phyloP scores from a whole-genome alignment of 352 stramenopile species.

The Plasmopara muralis region DNA sequence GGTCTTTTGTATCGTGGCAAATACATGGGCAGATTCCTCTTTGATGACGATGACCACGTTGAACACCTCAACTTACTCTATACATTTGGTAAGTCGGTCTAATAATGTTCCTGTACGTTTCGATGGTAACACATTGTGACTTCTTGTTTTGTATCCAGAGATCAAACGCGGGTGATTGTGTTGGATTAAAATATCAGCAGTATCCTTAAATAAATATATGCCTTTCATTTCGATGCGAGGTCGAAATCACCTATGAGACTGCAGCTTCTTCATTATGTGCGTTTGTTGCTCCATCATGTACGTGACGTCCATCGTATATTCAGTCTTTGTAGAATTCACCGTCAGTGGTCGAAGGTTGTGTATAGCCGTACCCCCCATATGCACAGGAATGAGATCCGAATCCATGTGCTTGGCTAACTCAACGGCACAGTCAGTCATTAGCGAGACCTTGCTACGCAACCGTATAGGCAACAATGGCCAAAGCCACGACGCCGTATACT shows the following conservation, averaged over 20 bases:
- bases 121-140: background rate
- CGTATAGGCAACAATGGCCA: slow-evolving; percentile 51
- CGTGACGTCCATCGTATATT: slow-evolving; percentile 39
- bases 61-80: slow-evolving; percentile 74
- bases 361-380: slow-evolving; percentile 38
- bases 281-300: slow-evolving; percentile 57
- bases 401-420: slow-evolving; percentile 59
- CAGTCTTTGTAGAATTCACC: slow-evolving; percentile 13
- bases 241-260: no score
- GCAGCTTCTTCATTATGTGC: slow-evolving; percentile 31
- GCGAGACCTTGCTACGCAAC: slow-evolving; percentile 46
- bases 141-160: slow-evolving; percentile 20
- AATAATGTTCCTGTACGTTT: background rate
- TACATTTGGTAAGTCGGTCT: slow-evolving; percentile 52
- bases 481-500: slow-evolving; percentile 42
- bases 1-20: slow-evolving; percentile 85
- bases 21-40: slow-evolving; percentile 76
- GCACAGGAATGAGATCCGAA: slow-evolving; percentile 41
- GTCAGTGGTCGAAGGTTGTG: slow-evolving; percentile 29
- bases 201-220: no score
- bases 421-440: slow-evolving; percentile 48
- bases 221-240: no score
- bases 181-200: no score
- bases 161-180: slow-evolving; percentile 41
- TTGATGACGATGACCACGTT: slow-evolving; percentile 57